A percentile compares a stretch with the other conserved stretches of the same genome.
These are phyloP conservation scores for Tinospora cordifolia DNA, from an alignment of 164 flowering plant genomes.

Conservation along the genomic window DNA sequence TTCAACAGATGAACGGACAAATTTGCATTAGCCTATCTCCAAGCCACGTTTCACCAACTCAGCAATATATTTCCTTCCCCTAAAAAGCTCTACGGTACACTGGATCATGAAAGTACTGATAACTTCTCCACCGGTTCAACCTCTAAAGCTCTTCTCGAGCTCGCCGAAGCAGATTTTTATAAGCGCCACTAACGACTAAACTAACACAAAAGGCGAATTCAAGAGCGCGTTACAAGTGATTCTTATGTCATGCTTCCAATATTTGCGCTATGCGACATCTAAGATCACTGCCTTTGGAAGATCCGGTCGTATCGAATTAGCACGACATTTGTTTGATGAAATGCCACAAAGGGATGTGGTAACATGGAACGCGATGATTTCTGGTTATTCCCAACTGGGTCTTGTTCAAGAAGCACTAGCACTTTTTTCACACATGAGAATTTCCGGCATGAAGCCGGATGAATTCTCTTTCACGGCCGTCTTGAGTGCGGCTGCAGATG, in stretches of 20 bases:
- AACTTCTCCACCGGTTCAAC: too few relatives aligned
- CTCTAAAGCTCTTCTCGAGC: too few relatives aligned
- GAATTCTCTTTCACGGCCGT: constrained; percentile 52
- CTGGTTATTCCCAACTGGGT: constrained; percentile 44
- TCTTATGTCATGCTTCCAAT: not conserved
- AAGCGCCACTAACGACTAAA: too few relatives aligned
- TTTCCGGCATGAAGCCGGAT: constrained; percentile 32
- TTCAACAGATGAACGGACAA: too few relatives aligned
- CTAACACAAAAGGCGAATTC: too few relatives aligned
- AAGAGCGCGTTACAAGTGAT: too few relatives aligned
- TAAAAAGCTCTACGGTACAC: too few relatives aligned
- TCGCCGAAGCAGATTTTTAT: too few relatives aligned
- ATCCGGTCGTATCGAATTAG: constrained; percentile 29
- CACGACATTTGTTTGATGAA: constrained; percentile 59
- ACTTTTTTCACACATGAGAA: constrained; percentile 45
- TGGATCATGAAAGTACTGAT: too few relatives aligned
- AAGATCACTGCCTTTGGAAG: constrained; percentile 26
- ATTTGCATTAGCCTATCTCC: too few relatives aligned
- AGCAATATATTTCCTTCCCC: too few relatives aligned
- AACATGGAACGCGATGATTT: constrained; percentile 59
- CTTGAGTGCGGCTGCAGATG: constrained; percentile 39
- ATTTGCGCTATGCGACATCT: constrained; percentile 23
- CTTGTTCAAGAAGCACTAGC: constrained; percentile 33
- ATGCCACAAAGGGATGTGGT: constrained; percentile 45
- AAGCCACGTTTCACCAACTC: too few relatives aligned